Percentiles rank a stretch among this genome's conserved stretches.
Conservation (phyloP, 352 stramenopile genomes). For the Pilasporangium apinafurcum region DNA sequence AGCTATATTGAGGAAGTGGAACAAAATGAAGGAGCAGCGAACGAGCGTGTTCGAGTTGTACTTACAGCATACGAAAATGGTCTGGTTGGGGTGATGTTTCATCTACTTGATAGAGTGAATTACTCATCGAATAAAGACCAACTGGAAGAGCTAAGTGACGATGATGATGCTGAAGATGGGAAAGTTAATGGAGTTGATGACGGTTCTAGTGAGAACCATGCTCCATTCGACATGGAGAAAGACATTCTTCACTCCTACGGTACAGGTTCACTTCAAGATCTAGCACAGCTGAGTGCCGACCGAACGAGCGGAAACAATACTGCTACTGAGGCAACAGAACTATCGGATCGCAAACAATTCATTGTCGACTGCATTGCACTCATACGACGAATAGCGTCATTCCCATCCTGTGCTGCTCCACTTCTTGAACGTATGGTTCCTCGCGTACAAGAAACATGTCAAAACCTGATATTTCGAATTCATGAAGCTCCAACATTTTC, state of each 20-base stretch:
- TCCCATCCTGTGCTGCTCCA: slow-evolving; percentile 43
- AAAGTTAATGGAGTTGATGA: slow-evolving; percentile 14
- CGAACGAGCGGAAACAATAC: slow-evolving; percentile 24
- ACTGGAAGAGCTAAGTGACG: slow-evolving; percentile 51
- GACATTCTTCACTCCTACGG: slow-evolving; percentile 23
- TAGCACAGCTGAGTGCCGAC: slow-evolving; percentile 54
- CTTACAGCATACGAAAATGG: slow-evolving; percentile 65
- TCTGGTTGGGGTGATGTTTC: slow-evolving; percentile 68
- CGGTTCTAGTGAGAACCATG: slow-evolving; percentile 28
- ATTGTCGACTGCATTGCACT: slow-evolving; percentile 67
- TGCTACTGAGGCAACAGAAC: slow-evolving; percentile 25
- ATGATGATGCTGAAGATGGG: slow-evolving; percentile 21
- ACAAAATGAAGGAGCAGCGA: slow-evolving; percentile 53
- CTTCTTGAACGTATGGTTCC: slow-evolving; percentile 46
- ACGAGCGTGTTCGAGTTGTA: slow-evolving; percentile 35
- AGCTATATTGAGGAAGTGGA: slow-evolving; percentile 76
- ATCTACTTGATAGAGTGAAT: slow-evolving; percentile 63
- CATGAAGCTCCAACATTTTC: slow-evolving; percentile 35
- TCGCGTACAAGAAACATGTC: slow-evolving; percentile 26
- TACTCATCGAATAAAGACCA: slow-evolving; percentile 63
- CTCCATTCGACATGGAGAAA: slow-evolving; percentile 28
- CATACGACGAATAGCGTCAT: slow-evolving; percentile 59
- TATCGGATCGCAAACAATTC: slow-evolving; percentile 69
- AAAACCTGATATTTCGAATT: slow-evolving; percentile 38
- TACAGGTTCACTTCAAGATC: slow-evolving; percentile 58